Evolutionary conservation across 495 filamentous ascomycete genomes (phyloP).

Genomic region (Daldinia vernicosa): DNA sequence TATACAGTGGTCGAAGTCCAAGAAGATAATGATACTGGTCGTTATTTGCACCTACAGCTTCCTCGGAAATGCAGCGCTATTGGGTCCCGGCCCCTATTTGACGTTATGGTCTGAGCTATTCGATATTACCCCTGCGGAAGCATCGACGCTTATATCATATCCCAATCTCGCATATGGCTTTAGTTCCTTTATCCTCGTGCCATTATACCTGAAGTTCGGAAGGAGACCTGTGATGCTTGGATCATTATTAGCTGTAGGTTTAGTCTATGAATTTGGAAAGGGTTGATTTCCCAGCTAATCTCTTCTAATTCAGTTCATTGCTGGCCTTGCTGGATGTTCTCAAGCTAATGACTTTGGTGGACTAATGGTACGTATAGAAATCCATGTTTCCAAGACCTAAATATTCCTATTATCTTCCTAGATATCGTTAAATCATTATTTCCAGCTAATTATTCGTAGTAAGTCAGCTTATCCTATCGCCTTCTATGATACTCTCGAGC

Average conservation of each 20-base stretch:
- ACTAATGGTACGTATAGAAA: slow-evolving; percentile 58
- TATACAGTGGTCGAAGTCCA: slow-evolving; percentile 60
- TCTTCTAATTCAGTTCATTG: slow-evolving; percentile 29
- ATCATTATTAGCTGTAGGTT: slow-evolving; percentile 54
- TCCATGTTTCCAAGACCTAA: not conserved
- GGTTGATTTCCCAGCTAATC: not conserved
- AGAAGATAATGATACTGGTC: slow-evolving; percentile 65
- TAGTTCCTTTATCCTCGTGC: slow-evolving; percentile 63
- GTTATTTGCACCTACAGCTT: slow-evolving; percentile 65
- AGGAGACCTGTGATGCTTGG: slow-evolving; percentile 65
- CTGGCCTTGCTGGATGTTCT: slow-evolving; percentile 43
- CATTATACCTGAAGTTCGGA: slow-evolving; percentile 66
- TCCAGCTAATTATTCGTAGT: not conserved
- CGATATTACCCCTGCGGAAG: slow-evolving; percentile 56
- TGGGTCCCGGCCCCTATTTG: slow-evolving; percentile 66
- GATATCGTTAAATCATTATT: not conserved
- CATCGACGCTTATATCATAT: slow-evolving; percentile 65
- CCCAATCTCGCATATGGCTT: slow-evolving; percentile 68
- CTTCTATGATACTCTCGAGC: not conserved
- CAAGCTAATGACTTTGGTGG: slow-evolving; percentile 41
- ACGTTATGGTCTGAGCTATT: slow-evolving; percentile 62
- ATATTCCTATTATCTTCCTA: not conserved
- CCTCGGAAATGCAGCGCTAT: slow-evolving; percentile 63
- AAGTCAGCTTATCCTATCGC: not conserved
- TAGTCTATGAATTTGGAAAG: not conserved